Percentiles rank a stretch among this genome's conserved stretches.
Evolutionary conservation across 306 rosid genomes (phyloP).

Genomic region (Malus sylvestris): DNA sequence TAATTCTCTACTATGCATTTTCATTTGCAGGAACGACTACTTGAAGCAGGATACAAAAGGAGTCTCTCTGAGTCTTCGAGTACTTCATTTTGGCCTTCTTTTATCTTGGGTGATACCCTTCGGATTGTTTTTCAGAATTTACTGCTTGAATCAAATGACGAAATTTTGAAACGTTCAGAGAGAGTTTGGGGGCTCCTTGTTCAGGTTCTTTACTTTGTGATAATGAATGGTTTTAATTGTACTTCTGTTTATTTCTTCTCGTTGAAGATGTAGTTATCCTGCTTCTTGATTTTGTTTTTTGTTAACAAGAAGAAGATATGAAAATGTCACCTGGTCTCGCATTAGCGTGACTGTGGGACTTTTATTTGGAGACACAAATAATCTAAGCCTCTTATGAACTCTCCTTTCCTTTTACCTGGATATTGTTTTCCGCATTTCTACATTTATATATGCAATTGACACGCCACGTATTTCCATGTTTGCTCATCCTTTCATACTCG

Average conservation of each 20-base stretch:
- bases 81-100: slow-evolving; percentile 86
- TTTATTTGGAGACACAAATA: too few species aligned
- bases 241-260: background rate
- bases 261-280: background rate
- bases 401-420: background rate
- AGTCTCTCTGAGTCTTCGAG: slow-evolving; percentile 37
- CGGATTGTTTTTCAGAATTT: slow-evolving; percentile 90
- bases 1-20: slow-evolving; percentile 7
- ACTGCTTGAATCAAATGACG: slow-evolving; percentile 81
- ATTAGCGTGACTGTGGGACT: background rate
- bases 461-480: background rate
- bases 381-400: background rate
- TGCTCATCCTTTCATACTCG: background rate
- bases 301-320: background rate
- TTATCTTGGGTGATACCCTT: slow-evolving; percentile 84
- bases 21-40: slow-evolving; percentile 80
- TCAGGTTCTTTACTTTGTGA: slow-evolving; percentile 46
- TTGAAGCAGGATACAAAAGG: slow-evolving; percentile 84
- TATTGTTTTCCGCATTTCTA: background rate
- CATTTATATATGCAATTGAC: background rate
- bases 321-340: background rate
- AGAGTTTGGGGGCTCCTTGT: slow-evolving; percentile 95
- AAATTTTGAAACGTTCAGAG: slow-evolving; percentile 81
- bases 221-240: background rate
- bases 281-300: background rate